phyloP scores from a whole-genome alignment of 2,329 filamentous ascomycete genomes.

The Bipolaris bicolor region DNA sequence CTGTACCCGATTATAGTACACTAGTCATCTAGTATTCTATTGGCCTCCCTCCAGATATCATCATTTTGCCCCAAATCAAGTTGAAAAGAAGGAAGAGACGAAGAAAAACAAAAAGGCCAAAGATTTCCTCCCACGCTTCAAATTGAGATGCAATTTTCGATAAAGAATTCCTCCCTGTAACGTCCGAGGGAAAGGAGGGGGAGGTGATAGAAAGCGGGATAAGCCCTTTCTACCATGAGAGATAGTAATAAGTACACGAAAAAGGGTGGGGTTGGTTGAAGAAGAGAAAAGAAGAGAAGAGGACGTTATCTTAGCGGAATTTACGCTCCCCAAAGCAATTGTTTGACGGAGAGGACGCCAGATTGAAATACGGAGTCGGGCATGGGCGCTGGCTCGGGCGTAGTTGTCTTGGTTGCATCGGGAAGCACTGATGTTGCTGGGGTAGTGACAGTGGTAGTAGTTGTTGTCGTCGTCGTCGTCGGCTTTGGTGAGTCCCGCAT shows the following conservation, averaged over 20 bases:
- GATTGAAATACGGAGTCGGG: conserved; percentile 15
- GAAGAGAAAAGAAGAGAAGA: neutral
- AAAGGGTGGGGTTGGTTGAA: neutral
- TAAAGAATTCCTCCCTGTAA: no score
- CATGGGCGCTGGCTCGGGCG: neutral
- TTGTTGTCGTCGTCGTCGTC: neutral
- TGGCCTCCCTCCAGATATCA: no score
- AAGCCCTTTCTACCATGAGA: neutral
- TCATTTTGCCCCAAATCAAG: no score
- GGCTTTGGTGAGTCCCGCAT: neutral
- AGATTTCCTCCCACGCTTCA: no score
- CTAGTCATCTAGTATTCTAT: no score
- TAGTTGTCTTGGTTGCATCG: neutral
- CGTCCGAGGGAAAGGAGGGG: no score
- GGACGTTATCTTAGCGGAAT: neutral
- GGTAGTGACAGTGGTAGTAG: neutral
- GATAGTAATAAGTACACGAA: neutral
- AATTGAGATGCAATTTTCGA: no score
- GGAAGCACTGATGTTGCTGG: neutral
- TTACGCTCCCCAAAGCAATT: conserved; percentile 12
- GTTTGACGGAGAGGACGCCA: conserved; percentile 12
- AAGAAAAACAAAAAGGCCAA: no score
- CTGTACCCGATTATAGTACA: no score
- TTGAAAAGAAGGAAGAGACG: no score
- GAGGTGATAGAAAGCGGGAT: no score